These are phyloP conservation scores for Exserohilum turcica DNA, from an alignment of 2,329 filamentous ascomycete species.

Conservation along the genomic window DNA sequence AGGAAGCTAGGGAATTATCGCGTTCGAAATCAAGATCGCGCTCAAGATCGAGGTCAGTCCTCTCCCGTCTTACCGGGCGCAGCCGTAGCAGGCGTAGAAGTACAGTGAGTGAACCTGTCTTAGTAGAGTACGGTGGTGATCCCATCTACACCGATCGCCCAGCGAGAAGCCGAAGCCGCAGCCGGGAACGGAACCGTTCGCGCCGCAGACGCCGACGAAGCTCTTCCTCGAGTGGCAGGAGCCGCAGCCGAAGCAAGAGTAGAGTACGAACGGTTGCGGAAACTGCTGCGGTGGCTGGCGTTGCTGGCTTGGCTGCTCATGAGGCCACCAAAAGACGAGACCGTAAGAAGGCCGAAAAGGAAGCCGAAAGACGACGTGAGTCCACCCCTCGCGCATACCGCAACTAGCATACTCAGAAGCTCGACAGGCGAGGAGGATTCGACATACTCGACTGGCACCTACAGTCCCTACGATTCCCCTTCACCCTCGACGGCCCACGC, in stretches of 20 bases:
- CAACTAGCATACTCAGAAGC: constrained; percentile 25
- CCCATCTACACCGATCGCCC: constrained; percentile 63
- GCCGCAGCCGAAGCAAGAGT: constrained; percentile 52
- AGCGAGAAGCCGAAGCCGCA: constrained; percentile 31
- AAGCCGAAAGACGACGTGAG: constrained; percentile 58
- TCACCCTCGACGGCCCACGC: constrained; percentile 41
- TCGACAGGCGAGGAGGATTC: constrained; percentile 43
- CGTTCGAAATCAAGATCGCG: constrained; percentile 47
- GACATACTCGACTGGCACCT: constrained; percentile 43
- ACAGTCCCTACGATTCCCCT: constrained; percentile 32
- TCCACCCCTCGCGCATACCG: constrained; percentile 23
- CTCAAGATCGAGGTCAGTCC: constrained; percentile 54
- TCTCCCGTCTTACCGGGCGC: constrained; percentile 47
- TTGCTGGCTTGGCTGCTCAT: constrained; percentile 62
- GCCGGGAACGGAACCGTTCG: constrained; percentile 26
- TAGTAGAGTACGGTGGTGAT: constrained; percentile 69
- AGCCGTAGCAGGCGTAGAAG: constrained; percentile 47
- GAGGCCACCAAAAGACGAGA: constrained; percentile 63
- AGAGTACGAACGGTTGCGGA: constrained; percentile 59
- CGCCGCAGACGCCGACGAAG: constrained; percentile 50
- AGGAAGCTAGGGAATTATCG: constrained; percentile 57
- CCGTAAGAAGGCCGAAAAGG: constrained; percentile 60
- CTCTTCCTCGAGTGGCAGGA: constrained; percentile 47
- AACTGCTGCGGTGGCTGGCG: constrained; percentile 63
- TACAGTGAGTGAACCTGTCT: constrained; percentile 55